Evolutionary conservation across 2,329 filamentous ascomycete species (phyloP).

Genomic region (Botrytis medusae): DNA sequence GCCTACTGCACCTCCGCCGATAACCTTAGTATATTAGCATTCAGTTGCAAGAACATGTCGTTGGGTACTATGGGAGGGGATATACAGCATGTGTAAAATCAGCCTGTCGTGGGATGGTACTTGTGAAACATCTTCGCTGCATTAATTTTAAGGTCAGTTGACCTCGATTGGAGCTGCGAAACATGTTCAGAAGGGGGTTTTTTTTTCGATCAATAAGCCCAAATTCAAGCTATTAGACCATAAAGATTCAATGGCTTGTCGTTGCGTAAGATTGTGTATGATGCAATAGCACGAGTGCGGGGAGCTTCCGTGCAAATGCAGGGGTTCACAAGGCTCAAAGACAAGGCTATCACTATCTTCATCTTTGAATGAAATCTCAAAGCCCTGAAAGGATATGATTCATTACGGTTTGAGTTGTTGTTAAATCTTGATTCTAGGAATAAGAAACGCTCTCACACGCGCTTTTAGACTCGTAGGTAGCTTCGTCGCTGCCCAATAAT

Average conservation of each 20-base stretch:
- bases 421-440: constrained; percentile 13
- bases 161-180: constrained; percentile 23
- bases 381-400: neutral
- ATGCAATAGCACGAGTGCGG: constrained; percentile 17
- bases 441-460: neutral
- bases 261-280: constrained; percentile 18
- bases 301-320: constrained; percentile 10
- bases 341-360: constrained; percentile 11
- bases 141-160: constrained; percentile 24
- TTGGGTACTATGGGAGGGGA: neutral
- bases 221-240: neutral
- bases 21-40: constrained; percentile 31
- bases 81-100: constrained; percentile 41
- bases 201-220: neutral
- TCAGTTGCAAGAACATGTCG: constrained; percentile 8
- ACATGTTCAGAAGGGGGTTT: constrained; percentile 20
- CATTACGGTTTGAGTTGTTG: neutral
- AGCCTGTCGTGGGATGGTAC: constrained; percentile 29
- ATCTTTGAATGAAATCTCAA: neutral
- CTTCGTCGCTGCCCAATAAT: constrained; percentile 10
- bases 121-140: constrained; percentile 32
- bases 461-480: neutral
- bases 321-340: constrained; percentile 20
- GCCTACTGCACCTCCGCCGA: constrained; percentile 69
- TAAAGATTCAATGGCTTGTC: neutral